A percentile compares a stretch with the other conserved stretches of the same genome.
These are phyloP conservation scores for Aspergillus versicolor DNA, from an alignment of 2,329 filamentous ascomycete species.

Conservation along the genomic window DNA sequence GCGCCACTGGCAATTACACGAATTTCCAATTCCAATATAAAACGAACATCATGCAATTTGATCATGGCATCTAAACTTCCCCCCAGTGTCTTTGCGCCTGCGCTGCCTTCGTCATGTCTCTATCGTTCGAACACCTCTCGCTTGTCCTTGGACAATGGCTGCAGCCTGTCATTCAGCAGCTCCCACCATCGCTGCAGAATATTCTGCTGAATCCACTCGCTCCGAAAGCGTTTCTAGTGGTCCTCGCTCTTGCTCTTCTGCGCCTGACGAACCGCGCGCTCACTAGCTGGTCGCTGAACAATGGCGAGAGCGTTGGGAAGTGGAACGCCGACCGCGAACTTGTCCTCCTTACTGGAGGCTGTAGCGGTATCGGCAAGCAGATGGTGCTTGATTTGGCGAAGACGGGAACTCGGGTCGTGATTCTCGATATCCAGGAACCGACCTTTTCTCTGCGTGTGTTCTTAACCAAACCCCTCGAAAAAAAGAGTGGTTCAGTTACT, in stretches of 20 bases:
- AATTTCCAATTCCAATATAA: neutral
- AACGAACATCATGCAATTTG: neutral
- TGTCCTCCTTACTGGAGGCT: constrained; percentile 38
- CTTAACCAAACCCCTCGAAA: no score
- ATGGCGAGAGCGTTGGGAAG: constrained; percentile 25
- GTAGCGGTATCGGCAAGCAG: constrained; percentile 40
- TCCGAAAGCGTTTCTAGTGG: constrained; percentile 25
- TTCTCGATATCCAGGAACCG: constrained; percentile 39
- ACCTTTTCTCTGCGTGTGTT: constrained; percentile 28
- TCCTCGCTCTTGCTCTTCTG: constrained; percentile 26
- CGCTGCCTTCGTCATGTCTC: constrained; percentile 15
- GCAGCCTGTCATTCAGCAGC: constrained; percentile 22
- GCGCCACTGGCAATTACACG: neutral
- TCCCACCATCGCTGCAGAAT: constrained; percentile 29
- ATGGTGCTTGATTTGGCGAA: constrained; percentile 32
- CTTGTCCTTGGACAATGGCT: constrained; percentile 25
- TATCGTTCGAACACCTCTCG: constrained; percentile 15
- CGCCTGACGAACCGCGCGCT: constrained; percentile 30
- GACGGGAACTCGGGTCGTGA: constrained; percentile 32
- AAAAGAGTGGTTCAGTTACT: neutral
- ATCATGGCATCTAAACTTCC: neutral
- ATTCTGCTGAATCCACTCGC: constrained; percentile 27
- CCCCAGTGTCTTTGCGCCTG: neutral
- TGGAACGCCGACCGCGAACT: constrained; percentile 32
- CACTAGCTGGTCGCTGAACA: constrained; percentile 31